Percentiles rank a stretch among this genome's conserved stretches.
Conservation (phyloP, 148 eudicot genomes). For the Silene conica region DNA sequence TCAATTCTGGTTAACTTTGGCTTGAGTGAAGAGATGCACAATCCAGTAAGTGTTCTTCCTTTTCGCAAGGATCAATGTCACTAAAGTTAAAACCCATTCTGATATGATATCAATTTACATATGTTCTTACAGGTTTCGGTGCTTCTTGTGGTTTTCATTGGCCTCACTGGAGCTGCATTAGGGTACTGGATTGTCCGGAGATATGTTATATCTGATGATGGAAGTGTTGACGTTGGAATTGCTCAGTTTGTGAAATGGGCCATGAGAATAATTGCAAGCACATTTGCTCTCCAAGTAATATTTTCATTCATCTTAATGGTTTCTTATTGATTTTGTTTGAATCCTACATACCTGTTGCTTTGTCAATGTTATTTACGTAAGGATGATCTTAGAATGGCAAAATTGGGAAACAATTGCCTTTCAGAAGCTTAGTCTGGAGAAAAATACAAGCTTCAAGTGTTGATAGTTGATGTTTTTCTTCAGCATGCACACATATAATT, state of each 20-base stretch:
- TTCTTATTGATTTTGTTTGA: neutral
- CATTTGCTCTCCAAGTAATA: conserved; percentile 67
- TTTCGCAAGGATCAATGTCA: neutral
- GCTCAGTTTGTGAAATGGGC: conserved; percentile 90
- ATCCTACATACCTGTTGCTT: neutral
- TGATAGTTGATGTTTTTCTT: neutral
- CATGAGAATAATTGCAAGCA: conserved; percentile 61
- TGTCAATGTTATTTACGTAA: neutral
- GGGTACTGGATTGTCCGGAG: conserved; percentile 89
- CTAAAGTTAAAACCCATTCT: neutral
- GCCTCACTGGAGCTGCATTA: conserved; percentile 81
- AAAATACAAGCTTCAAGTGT: neutral
- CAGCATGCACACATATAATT: neutral
- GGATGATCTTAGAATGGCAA: neutral
- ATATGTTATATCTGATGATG: conserved; percentile 80
- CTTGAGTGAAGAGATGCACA: conserved; percentile 87
- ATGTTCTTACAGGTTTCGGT: conserved; percentile 52
- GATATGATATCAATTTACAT: neutral
- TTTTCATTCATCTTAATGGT: conserved; percentile 10
- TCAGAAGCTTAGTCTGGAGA: neutral
- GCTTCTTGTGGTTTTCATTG: conserved; percentile 52
- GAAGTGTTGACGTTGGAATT: conserved; percentile 73
- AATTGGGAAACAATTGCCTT: neutral
- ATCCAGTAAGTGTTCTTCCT: conserved; percentile 55
- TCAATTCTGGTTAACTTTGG: conserved; percentile 80